Evolutionary conservation across 1,139 yeast species (phyloP), one percentile per base, ranked within the genome.

Genomic region (Debaryomyces fabryi): DNA sequence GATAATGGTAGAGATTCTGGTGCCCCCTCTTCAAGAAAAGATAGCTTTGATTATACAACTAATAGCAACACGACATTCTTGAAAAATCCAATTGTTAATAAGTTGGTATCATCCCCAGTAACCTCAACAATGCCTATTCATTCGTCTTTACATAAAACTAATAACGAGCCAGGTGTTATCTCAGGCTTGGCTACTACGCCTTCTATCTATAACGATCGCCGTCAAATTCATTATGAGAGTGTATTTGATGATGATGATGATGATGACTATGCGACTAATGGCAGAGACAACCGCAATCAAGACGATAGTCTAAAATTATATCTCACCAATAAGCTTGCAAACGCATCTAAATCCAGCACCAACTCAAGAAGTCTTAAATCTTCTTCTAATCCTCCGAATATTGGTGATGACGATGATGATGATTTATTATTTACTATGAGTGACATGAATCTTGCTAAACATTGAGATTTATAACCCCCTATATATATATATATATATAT

Each of bases 351-450:
- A 27, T 20, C 38, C n/a, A 29, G 32, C 21, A 13, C 8, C n/a
- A 40, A 29, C 8, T 13, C 36, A n/a, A 24, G 44, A 20, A 25
- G 51, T 27, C 25, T 44, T 12, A 39, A 37, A 29, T 46, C 46
- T 24, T 40, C 47, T 20, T 35, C 45, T 42, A 43, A 44, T 34
- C 43, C 40, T 52, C 38, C 44, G n/a, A 24, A 33, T 41, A 49
- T 39, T 5, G 56, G 52, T n/a, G 62, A 79, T 32, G 86, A 82
- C 35, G 90, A 86, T 18, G 35, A 27, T 39, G 96, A 88, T 54
- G 96, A 88, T 52, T 70, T 90, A 58, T 71, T 90, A 49, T 90
- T 90, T 66, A 86, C 95, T 27, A 88, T 90, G 96, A 89, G 96
- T 63, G 96, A 89, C 60, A 88, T 88, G 93, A 84, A 86, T 52